Evolutionary conservation across 805 yeast genomes (phyloP).

Genomic region (Priceomyces melissophilus): DNA sequence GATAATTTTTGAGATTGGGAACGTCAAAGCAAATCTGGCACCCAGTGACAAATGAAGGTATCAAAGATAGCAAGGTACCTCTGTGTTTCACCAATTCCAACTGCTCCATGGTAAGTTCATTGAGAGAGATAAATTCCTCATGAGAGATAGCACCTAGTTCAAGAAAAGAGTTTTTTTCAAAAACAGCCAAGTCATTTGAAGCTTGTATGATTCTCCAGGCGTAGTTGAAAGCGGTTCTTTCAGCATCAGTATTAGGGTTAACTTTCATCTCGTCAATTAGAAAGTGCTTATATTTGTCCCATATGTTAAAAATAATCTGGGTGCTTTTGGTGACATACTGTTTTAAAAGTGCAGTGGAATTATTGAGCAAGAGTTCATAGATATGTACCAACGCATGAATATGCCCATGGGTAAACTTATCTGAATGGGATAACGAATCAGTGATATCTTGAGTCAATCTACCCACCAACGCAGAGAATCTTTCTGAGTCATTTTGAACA

Average conservation of each 20-base stretch:
- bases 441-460: conserved; percentile 32
- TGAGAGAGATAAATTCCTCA: conserved; percentile 31
- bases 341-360: neutral
- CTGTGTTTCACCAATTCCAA: conserved; percentile 75
- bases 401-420: conserved; percentile 61
- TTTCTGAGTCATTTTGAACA: conserved; percentile 9
- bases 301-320: conserved; percentile 22
- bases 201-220: conserved; percentile 86
- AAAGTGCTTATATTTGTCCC: conserved; percentile 47
- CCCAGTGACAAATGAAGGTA: conserved; percentile 71
- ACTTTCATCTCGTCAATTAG: conserved; percentile 52
- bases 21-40: conserved; percentile 51
- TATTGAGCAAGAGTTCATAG: conserved; percentile 18
- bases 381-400: conserved; percentile 56
- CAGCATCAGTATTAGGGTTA: conserved; percentile 31
- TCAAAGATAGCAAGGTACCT: conserved; percentile 88
- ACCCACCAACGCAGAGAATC: conserved; percentile 22
- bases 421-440: conserved; percentile 18
- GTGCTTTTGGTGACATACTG: conserved; percentile 13
- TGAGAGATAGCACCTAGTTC: neutral
- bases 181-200: conserved; percentile 50
- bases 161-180: conserved; percentile 29
- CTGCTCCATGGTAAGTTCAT: conserved; percentile 61
- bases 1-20: conserved; percentile 30
- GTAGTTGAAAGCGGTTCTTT: conserved; percentile 56